Percentiles rank a stretch among this genome's conserved stretches.
Conservation (phyloP, 805 yeast species). For the Starmerella gropengiesseri region DNA sequence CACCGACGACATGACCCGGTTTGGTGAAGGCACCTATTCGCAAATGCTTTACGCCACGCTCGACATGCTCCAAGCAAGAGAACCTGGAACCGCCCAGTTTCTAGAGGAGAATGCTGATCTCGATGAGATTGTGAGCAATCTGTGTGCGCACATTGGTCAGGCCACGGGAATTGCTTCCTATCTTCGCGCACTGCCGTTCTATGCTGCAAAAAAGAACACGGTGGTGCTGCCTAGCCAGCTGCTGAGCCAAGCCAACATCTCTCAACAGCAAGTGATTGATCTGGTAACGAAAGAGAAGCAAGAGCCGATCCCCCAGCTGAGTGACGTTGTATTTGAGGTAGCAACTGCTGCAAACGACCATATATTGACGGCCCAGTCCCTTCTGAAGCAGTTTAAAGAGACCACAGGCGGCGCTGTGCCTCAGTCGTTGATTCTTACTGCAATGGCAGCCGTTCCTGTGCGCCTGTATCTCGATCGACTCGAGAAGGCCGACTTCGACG, state of each 20-base stretch:
- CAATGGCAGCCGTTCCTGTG: conserved; percentile 57
- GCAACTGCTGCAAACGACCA: conserved; percentile 76
- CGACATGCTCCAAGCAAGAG: conserved; percentile 41
- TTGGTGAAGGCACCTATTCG: conserved; percentile 70
- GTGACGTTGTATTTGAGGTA: conserved; percentile 52
- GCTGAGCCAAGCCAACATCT: conserved; percentile 41
- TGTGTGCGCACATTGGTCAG: conserved; percentile 74
- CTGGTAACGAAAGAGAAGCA: conserved; percentile 28
- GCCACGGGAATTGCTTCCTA: conserved; percentile 60
- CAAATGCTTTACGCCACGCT: conserved; percentile 48
- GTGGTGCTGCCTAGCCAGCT: conserved; percentile 54
- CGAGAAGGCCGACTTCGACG: conserved; percentile 55
- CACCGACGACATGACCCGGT: conserved; percentile 52
- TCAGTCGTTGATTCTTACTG: conserved; percentile 57
- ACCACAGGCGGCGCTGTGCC: conserved; percentile 33
- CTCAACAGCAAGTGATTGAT: conserved; percentile 55
- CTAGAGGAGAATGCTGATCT: conserved; percentile 38
- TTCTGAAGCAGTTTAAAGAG: conserved; percentile 34
- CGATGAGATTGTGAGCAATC: conserved; percentile 42
- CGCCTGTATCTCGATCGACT: conserved; percentile 49
- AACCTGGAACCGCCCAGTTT: conserved; percentile 44
- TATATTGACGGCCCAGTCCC: conserved; percentile 52
- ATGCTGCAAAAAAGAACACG: conserved; percentile 40
- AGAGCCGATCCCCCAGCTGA: conserved; percentile 22
- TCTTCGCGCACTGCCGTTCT: conserved; percentile 49